Conservation (phyloP, 2,329 filamentous ascomycete genomes). For the Trichoderma atroviride region DNA sequence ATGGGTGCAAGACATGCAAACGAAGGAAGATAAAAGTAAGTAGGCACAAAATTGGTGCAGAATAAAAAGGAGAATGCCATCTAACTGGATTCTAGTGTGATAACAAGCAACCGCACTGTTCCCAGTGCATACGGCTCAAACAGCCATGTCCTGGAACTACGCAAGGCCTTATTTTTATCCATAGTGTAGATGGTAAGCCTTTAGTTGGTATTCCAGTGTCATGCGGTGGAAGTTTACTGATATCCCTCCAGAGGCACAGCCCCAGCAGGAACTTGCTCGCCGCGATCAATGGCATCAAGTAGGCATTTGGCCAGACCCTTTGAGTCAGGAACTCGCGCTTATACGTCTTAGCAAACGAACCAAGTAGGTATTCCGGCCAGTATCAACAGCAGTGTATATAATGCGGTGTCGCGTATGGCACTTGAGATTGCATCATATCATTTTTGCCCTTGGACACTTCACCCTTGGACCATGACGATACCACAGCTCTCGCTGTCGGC, state of each 20-base stretch:
- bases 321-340: not conserved
- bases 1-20: slow-evolving; percentile 15
- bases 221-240: not conserved
- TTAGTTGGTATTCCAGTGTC: not conserved
- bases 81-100: slow-evolving; percentile 7
- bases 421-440: slow-evolving; percentile 18
- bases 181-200: slow-evolving; percentile 3
- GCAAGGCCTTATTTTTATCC: slow-evolving; percentile 21
- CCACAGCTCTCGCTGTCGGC: slow-evolving; percentile 1
- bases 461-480: slow-evolving; percentile 13
- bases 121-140: slow-evolving; percentile 11
- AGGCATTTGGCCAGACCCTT: not conserved
- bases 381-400: not conserved
- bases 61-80: not conserved
- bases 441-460: slow-evolving; percentile 16
- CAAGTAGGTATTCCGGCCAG: not conserved
- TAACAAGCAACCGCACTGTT: slow-evolving; percentile 15
- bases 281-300: not conserved
- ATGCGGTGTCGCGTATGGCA: slow-evolving; percentile 11
- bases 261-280: not conserved
- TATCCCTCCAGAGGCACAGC: not conserved
- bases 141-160: slow-evolving; percentile 14
- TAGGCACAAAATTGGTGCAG: not conserved
- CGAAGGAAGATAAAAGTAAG: slow-evolving; percentile 4
- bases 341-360: not conserved